Evolutionary conservation across 2,329 filamentous ascomycete species (phyloP).

Genomic region (Pseudopyrenochaeta lycopersici): DNA sequence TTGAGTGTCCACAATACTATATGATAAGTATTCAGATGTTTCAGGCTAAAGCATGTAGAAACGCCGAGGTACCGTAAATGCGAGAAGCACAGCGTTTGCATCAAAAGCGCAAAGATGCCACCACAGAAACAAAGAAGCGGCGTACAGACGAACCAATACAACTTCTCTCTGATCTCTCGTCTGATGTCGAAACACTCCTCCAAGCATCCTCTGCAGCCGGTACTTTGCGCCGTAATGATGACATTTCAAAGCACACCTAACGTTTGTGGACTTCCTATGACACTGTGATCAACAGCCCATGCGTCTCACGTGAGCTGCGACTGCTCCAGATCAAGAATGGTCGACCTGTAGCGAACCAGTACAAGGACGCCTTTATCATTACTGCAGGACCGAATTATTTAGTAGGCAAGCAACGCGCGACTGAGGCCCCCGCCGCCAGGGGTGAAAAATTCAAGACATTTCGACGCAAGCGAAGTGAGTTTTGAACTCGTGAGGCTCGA

Average conservation of each 20-base stretch:
- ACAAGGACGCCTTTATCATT: neutral
- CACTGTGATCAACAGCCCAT: constrained; percentile 23
- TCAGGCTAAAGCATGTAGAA: constrained; percentile 18
- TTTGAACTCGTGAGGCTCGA: constrained; percentile 13
- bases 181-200: constrained; percentile 29
- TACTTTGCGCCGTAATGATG: constrained; percentile 18
- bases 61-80: constrained; percentile 36
- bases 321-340: constrained; percentile 29
- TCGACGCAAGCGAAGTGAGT: constrained; percentile 5
- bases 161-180: constrained; percentile 30
- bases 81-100: constrained; percentile 34
- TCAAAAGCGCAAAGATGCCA: constrained; percentile 35
- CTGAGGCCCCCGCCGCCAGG: neutral
- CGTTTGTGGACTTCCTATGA: constrained; percentile 28
- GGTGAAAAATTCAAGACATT: neutral
- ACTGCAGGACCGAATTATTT: neutral
- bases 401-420: neutral
- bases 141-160: constrained; percentile 31
- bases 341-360: constrained; percentile 14
- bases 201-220: constrained; percentile 19
- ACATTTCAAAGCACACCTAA: constrained; percentile 23
- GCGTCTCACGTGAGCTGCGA: constrained; percentile 25
- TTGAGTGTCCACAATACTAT: neutral
- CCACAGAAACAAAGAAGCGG: constrained; percentile 18
- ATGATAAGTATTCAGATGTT: neutral